phyloP scores from a whole-genome alignment of 495 filamentous ascomycete genomes.

The Chaetomium tenue region DNA sequence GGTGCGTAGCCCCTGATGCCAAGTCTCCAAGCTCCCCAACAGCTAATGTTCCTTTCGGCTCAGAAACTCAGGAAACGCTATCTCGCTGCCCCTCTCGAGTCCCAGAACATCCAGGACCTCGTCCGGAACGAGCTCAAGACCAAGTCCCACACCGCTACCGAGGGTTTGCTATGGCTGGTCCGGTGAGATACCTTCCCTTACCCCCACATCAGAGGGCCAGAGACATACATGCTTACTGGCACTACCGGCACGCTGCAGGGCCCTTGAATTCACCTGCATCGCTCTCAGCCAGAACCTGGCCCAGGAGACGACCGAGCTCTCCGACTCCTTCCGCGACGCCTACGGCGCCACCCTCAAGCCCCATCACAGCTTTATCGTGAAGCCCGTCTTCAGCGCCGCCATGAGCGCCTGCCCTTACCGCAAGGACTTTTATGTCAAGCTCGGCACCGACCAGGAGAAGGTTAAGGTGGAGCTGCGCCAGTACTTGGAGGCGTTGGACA shows the following conservation, averaged over 20 bases:
- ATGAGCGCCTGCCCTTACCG: slow-evolving; percentile 92
- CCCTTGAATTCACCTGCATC: slow-evolving; percentile 85
- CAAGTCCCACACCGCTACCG: slow-evolving; percentile 79
- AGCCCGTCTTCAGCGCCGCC: slow-evolving; percentile 84
- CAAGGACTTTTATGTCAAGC: slow-evolving; percentile 83
- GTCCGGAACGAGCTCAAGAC: slow-evolving; percentile 81
- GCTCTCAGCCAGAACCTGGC: slow-evolving; percentile 74
- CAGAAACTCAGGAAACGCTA: slow-evolving; percentile 91
- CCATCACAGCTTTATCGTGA: slow-evolving; percentile 82
- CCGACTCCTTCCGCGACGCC: slow-evolving; percentile 78
- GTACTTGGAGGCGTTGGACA: slow-evolving; percentile 74
- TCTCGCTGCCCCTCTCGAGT: slow-evolving; percentile 70
- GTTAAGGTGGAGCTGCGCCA: slow-evolving; percentile 58
- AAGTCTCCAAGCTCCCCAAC: neutral
- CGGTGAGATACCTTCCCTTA: slow-evolving; percentile 56
- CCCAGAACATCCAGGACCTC: slow-evolving; percentile 77
- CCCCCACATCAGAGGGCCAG: neutral
- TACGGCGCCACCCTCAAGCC: slow-evolving; percentile 85
- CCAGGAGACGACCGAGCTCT: slow-evolving; percentile 66
- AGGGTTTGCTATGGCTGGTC: slow-evolving; percentile 87
- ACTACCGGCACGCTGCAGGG: slow-evolving; percentile 51
- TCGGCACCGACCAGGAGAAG: slow-evolving; percentile 64
- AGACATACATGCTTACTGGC: neutral
- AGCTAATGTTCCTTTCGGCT: slow-evolving; percentile 18
- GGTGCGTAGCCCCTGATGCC: slow-evolving; percentile 49